Conservation (phyloP, 1,284 basidiomycete species). For the Bjerkandera adusta region DNA sequence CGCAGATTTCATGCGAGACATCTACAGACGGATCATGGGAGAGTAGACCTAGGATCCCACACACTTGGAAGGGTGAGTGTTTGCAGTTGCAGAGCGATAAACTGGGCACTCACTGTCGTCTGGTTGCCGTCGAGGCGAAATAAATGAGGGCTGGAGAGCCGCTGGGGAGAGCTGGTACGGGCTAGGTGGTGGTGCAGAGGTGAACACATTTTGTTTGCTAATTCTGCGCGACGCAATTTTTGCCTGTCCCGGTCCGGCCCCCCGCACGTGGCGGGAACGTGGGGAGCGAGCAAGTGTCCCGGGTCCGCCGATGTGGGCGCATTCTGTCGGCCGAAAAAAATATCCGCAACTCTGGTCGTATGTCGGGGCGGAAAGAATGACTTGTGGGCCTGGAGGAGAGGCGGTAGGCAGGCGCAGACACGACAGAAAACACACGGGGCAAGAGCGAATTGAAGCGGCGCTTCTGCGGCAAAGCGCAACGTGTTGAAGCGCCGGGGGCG, state of each 20-base stretch:
- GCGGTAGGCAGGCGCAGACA: too few relatives aligned
- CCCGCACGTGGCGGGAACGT: too few relatives aligned
- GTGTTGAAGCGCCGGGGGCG: constrained; percentile 10
- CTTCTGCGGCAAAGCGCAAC: too few relatives aligned
- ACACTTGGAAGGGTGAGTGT: constrained; percentile 57
- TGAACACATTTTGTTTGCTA: neutral
- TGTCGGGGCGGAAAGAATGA: neutral
- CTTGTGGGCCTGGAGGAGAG: too few relatives aligned
- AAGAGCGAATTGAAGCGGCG: too few relatives aligned
- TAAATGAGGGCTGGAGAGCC: neutral
- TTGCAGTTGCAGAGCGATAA: neutral
- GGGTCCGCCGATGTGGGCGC: too few relatives aligned
- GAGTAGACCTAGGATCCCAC: constrained; percentile 85
- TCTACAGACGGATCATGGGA: constrained; percentile 76
- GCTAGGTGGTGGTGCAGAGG: neutral
- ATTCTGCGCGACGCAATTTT: neutral
- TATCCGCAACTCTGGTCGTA: too few relatives aligned
- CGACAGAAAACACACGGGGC: too few relatives aligned
- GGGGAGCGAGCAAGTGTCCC: too few relatives aligned
- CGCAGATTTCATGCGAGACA: constrained; percentile 84
- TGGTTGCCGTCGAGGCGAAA: constrained; percentile 3
- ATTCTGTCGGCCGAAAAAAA: too few relatives aligned
- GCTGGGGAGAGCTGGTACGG: neutral
- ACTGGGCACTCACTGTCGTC: constrained; percentile 9
- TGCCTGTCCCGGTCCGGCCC: too few relatives aligned